Evolutionary conservation across 371 early-diverging fungal genomes (phyloP).

Genomic region (Mucor racemosus): DNA sequence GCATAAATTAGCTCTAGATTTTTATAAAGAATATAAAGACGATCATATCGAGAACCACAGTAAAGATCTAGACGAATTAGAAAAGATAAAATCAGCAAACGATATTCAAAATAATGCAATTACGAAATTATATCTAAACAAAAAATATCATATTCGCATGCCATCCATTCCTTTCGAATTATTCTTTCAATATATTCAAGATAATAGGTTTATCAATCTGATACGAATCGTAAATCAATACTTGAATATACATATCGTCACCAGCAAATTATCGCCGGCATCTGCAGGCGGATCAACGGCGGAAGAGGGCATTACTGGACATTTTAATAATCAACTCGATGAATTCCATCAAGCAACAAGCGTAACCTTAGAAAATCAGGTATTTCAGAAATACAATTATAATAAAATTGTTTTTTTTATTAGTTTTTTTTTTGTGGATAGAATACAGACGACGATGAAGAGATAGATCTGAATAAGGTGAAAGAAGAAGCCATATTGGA

Average conservation of each 20-base stretch:
- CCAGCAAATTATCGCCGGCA: conserved; percentile 26
- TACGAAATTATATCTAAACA: conserved; percentile 78
- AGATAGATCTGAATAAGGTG: not conserved
- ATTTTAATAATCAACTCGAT: conserved; percentile 15
- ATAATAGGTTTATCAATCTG: conserved; percentile 86
- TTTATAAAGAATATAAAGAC: conserved; percentile 76
- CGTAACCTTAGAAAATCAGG: not conserved
- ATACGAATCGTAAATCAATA: conserved; percentile 95
- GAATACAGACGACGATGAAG: not conserved
- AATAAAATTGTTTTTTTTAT: not conserved
- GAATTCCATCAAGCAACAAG: conserved; percentile 12
- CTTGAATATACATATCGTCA: conserved; percentile 75
- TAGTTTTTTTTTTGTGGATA: not conserved
- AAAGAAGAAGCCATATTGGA: conserved; percentile 16
- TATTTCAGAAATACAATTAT: not conserved
- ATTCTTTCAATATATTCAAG: conserved; percentile 92
- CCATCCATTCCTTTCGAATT: conserved; percentile 92
- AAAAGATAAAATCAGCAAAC: conserved; percentile 68
- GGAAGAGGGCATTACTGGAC: conserved; percentile 40
- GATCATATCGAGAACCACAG: conserved; percentile 82
- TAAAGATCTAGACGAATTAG: conserved; percentile 68
- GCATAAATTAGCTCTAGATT: conserved; percentile 45
- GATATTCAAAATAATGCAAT: conserved; percentile 86
- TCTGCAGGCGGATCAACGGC: conserved; percentile 25
- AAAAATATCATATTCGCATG: conserved; percentile 92